Evolutionary conservation across 768 basidiomycete genomes (phyloP), one percentile per base, ranked within the genome.

Genomic region (Suillus brevipes): DNA sequence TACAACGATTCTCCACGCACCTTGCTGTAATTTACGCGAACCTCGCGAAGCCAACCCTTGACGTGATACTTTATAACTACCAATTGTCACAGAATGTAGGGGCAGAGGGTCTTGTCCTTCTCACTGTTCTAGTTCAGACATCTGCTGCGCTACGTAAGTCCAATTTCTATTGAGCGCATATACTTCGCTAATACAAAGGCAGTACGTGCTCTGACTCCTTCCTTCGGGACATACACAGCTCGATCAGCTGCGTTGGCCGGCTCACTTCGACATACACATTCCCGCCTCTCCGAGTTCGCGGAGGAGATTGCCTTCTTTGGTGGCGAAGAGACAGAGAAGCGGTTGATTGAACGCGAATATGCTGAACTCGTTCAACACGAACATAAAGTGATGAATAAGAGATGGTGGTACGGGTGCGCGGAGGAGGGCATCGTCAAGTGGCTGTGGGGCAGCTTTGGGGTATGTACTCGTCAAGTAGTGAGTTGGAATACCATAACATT

Each of bases 351-450:
- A 75, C 83, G 93, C 57, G 91, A 92, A 68, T 98, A 96, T 75
- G 89, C 90, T 36, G 85, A 86, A 8, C 82, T 97, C 31, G 83
- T 97, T 64, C 88, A 88, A 73, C 97, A 99, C 69, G 91, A 95
- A 75, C 90, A 90, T 68, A 84, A 84, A 64, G 90, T 96, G 2
- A 81, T 96, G 69, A 79, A 84, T 34, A 88, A 91, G 67, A 82
- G 90, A 40, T 92, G 96, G 85, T 93, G 90, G 90, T 94, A 97
- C 76, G 88, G 90, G 2, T 91, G 95, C 73, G 85, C 90, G 20
- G 97, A 99, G 76, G 97, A 99, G 77, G 95, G 93, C 2, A 89
- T 99, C 52, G 90, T 98, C 71, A 99, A 99, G 78, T 98, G 90
- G 90, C 72, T 96, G 9, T 99, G 97, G 97, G 96, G 97, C 69